phyloP scores from a whole-genome alignment of 495 filamentous ascomycete species.

The Xylaria longipes region DNA sequence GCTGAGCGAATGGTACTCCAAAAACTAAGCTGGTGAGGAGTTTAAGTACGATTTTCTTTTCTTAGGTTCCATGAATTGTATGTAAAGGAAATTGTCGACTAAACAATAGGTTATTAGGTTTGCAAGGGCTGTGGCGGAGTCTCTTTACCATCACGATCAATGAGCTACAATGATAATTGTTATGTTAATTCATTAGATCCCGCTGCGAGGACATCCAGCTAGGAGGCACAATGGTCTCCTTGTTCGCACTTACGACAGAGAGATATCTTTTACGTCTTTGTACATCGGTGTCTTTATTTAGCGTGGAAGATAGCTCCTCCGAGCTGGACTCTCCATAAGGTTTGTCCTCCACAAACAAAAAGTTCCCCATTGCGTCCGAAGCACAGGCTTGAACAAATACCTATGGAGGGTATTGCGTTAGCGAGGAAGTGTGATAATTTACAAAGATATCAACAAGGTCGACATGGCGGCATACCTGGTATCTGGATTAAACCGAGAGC shows the following conservation, averaged over 20 bases:
- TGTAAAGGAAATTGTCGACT: neutral
- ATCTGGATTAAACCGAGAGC: conserved; percentile 49
- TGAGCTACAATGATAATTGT: neutral
- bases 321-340: conserved; percentile 39
- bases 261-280: neutral
- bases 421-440: neutral
- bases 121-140: neutral
- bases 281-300: neutral
- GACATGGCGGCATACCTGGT: conserved; percentile 34
- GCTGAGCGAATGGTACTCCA: neutral
- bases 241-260: neutral
- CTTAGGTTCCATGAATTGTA: neutral
- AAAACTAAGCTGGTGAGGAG: neutral
- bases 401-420: conserved; percentile 24
- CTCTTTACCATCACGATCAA: neutral
- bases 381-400: conserved; percentile 38
- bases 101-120: neutral
- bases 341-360: conserved; percentile 40
- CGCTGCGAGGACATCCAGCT: neutral
- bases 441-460: neutral
- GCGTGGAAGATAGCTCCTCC: neutral
- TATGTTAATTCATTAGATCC: neutral
- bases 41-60: neutral
- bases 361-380: conserved; percentile 38
- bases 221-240: neutral